Percentiles rank a stretch among this genome's conserved stretches.
These are phyloP conservation scores for Mortierella sp. DNA, from an alignment of 371 early-diverging fungal species.

Conservation along the genomic window DNA sequence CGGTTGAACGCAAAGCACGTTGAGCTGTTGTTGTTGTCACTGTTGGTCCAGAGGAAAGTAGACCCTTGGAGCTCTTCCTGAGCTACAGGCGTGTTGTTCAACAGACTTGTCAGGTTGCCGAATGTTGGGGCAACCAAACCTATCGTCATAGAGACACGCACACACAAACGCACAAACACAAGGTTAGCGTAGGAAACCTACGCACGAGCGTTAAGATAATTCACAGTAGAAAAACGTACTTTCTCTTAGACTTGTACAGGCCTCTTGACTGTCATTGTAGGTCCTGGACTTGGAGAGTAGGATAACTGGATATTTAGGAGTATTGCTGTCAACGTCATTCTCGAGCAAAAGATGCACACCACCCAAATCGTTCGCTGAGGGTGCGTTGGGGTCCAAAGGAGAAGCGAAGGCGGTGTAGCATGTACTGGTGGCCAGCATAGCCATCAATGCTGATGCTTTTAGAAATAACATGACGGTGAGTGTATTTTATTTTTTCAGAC, in stretches of 20 bases:
- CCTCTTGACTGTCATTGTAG: conserved; percentile 11
- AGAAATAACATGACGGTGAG: too few relatives aligned
- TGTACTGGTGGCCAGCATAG: neutral
- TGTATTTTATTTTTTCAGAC: too few relatives aligned
- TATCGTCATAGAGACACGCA: neutral
- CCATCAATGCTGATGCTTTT: neutral
- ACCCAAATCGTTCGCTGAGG: conserved; percentile 14
- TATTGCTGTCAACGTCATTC: conserved; percentile 41
- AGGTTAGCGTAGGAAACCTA: too few relatives aligned
- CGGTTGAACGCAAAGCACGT: conserved; percentile 27
- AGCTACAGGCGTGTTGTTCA: conserved; percentile 25
- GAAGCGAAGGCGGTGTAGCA: neutral
- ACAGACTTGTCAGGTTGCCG: conserved; percentile 6
- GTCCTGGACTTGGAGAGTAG: conserved; percentile 24
- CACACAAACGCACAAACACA: too few relatives aligned
- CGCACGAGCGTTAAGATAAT: too few relatives aligned
- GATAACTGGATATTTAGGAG: conserved; percentile 30
- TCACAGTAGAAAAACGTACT: conserved; percentile 10
- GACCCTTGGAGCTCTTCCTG: conserved; percentile 13
- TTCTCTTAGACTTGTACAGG: conserved; percentile 32
- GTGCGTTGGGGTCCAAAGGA: neutral
- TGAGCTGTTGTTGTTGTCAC: neutral
- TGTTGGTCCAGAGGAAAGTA: conserved; percentile 12
- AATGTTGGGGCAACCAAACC: conserved; percentile 5
- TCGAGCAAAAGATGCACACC: conserved; percentile 40